A percentile compares a stretch with the other conserved stretches of the same genome.
phyloP scores from a whole-genome alignment of 768 basidiomycete species.

The Boletus vermiculosoides region DNA sequence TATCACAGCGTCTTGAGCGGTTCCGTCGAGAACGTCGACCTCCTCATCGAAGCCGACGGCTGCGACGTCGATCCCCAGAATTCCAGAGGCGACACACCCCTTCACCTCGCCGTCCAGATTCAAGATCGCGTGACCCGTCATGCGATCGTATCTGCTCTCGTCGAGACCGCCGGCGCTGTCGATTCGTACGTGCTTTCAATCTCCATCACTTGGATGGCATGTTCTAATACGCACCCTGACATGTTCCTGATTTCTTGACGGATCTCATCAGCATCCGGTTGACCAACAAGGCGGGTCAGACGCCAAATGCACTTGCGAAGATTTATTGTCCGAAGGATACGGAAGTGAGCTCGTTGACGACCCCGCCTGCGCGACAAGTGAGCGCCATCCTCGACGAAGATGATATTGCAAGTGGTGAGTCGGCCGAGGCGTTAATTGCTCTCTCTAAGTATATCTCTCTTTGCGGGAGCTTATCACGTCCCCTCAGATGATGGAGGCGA shows the following conservation, averaged over 20 bases:
- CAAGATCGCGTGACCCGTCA: slow-evolving; percentile 11
- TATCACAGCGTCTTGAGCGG: slow-evolving; percentile 16
- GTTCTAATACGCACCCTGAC: neutral
- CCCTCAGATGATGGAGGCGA: slow-evolving; percentile 9
- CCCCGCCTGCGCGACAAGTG: slow-evolving; percentile 19
- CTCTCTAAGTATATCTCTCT: neutral
- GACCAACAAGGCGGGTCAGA: slow-evolving; percentile 28
- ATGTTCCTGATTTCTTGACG: neutral
- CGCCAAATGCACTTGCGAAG: slow-evolving; percentile 22
- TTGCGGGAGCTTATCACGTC: neutral
- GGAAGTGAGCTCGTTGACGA: slow-evolving; percentile 18
- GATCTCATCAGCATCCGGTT: slow-evolving; percentile 2
- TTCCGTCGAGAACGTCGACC: slow-evolving; percentile 21
- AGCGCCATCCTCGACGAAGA: slow-evolving; percentile 2
- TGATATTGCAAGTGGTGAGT: slow-evolving; percentile 25
- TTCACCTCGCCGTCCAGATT: slow-evolving; percentile 29
- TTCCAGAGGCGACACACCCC: slow-evolving; percentile 25
- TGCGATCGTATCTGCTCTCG: slow-evolving; percentile 23
- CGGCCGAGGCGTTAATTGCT: neutral
- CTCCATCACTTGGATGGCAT: too few relatives aligned
- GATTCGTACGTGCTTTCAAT: slow-evolving; percentile 24
- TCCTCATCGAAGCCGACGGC: slow-evolving; percentile 25
- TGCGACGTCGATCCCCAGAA: slow-evolving; percentile 32
- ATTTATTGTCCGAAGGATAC: slow-evolving; percentile 23
- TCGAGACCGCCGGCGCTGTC: slow-evolving; percentile 22